phyloP scores from a whole-genome alignment of 1,284 basidiomycete genomes.

The Trichosporon faecale region DNA sequence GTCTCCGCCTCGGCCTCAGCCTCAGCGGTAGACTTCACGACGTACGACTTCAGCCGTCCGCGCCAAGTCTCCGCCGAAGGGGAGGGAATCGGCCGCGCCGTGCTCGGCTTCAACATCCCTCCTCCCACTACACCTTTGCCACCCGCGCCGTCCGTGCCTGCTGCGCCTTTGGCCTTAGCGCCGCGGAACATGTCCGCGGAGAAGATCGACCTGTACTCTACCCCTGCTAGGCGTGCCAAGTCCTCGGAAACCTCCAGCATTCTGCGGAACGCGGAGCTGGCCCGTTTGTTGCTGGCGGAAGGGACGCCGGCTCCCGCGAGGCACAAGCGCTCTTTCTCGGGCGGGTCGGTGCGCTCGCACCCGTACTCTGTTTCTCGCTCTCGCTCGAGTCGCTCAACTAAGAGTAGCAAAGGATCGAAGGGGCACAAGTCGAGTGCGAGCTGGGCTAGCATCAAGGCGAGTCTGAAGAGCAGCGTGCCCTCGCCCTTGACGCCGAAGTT shows the following conservation, averaged over 20 bases:
- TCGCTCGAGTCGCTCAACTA: neutral
- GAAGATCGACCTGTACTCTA: neutral
- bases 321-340: neutral
- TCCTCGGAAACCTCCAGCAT: constrained; percentile 12
- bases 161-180: neutral
- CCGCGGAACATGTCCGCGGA: neutral
- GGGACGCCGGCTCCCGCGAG: neutral
- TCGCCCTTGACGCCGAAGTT: neutral
- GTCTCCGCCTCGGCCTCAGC: neutral
- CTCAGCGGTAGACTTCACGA: neutral
- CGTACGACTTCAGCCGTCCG: neutral
- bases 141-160: neutral
- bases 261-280: constrained; percentile 13
- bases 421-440: neutral
- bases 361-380: neutral
- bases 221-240: neutral
- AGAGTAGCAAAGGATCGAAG: neutral
- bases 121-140: neutral
- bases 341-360: neutral
- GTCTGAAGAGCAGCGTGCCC: constrained; percentile 1
- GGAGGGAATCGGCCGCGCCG: constrained; percentile 11
- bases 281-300: neutral
- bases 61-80: neutral
- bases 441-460: constrained; percentile 5
- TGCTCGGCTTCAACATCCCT: constrained; percentile 3